Base-by-base conservation (phyloP, 2,329 filamentous ascomycete genomes). In the Trichoderma brevicompactum region DNA sequence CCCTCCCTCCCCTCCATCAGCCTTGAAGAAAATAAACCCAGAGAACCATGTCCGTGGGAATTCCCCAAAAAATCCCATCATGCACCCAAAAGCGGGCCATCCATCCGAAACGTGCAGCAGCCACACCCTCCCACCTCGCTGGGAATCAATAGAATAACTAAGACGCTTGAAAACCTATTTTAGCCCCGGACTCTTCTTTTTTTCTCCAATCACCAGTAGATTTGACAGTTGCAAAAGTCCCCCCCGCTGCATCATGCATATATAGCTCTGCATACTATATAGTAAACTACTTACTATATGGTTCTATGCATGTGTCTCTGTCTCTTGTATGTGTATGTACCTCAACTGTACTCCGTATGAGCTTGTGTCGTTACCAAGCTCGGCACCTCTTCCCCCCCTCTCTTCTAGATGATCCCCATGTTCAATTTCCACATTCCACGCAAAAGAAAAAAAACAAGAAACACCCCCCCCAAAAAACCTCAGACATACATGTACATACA, bases 41-140 rank as follows among this genome's bases (percentile, higher is more conserved):
- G 28, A 23, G 48, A 52, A 36, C 48, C 48, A 34, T 52, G 48
- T 52, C 48, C 48, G 48, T 52, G 48, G 48, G 48, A 34, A 52
- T 34, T 5, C 23, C 23, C 23, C 23, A 2, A 28, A 28, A 28
- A 28, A 28, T 28, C 23, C 23, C 2, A 28, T 28, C 23, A n/a
- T 28, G 23, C 5, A 28, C 23, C 23, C 23, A 52, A 52, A 36
- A 52, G 23, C 48, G 32, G 48, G 48, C 48, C 10, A 41, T n/a
- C 40, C 40, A 13, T 32, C 48, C 48, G 32, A 52, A 36, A 52
- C 48, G 48, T 52, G 48, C 48, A 53, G 50, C 50, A 38, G 50
- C 54, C 28, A 58, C 41, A 17, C 41, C 41, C 41, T 46, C 32
- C 43, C 41, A 38, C 40, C 6, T 5, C 32, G 17, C 13, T 53